These are phyloP conservation scores for Monascus ruber DNA, from an alignment of 2,329 filamentous ascomycete genomes.

Conservation along the genomic window DNA sequence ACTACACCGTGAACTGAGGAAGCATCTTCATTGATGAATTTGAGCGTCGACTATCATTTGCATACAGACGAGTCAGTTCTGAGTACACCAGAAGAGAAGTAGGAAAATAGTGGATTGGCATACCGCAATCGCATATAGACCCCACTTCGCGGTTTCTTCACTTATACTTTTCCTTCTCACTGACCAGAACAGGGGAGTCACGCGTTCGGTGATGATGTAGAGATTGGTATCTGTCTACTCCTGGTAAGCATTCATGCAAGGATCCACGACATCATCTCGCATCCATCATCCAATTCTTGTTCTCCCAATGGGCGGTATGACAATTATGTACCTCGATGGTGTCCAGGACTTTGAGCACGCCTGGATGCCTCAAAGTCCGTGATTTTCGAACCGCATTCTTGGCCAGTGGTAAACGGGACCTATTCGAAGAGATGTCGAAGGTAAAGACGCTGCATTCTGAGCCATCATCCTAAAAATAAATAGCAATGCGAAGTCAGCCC, in stretches of 20 bases:
- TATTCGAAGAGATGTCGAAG: slow-evolving; percentile 77
- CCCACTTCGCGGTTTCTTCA: slow-evolving; percentile 95
- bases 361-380: slow-evolving; percentile 83
- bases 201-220: slow-evolving; percentile 87
- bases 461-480: slow-evolving; percentile 64
- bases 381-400: slow-evolving; percentile 91
- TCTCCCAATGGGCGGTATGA: neutral
- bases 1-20: slow-evolving; percentile 82
- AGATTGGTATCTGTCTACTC: slow-evolving; percentile 83
- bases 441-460: slow-evolving; percentile 94
- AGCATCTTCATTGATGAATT: slow-evolving; percentile 92
- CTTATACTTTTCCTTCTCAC: slow-evolving; percentile 77
- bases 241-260: slow-evolving; percentile 4
- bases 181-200: slow-evolving; percentile 81
- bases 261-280: neutral
- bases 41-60: slow-evolving; percentile 60
- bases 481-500: slow-evolving; percentile 1
- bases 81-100: neutral
- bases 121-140: slow-evolving; percentile 74
- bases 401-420: slow-evolving; percentile 69
- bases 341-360: slow-evolving; percentile 86
- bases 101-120: neutral
- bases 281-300: neutral
- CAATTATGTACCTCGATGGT: slow-evolving; percentile 64
- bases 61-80: neutral